Percentiles rank a stretch among this genome's conserved stretches.
Conservation (phyloP, 2,329 filamentous ascomycete species). For the Tolypocladium endophyticum region DNA sequence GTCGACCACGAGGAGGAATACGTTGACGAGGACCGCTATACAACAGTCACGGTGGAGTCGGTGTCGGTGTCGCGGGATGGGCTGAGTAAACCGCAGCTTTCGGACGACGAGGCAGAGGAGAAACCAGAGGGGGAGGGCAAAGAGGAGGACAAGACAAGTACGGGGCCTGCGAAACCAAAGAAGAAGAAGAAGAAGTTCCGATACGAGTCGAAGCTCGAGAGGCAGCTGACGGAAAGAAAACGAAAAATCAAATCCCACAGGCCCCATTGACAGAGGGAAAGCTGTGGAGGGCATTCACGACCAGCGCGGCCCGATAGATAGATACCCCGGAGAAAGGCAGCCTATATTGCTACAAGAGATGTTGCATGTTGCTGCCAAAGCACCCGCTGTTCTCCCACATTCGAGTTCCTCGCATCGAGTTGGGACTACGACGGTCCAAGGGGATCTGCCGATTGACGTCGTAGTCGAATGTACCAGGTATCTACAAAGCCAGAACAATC, state of each 20-base stretch:
- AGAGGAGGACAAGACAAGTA: constrained; percentile 14
- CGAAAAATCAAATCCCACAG: constrained; percentile 47
- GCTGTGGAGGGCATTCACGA: neutral
- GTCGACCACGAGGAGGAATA: constrained; percentile 86
- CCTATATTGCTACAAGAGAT: constrained; percentile 18
- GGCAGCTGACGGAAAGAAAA: constrained; percentile 63
- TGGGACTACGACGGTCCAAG: constrained; percentile 5
- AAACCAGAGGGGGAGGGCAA: constrained; percentile 20
- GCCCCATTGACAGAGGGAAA: neutral
- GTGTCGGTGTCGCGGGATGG: constrained; percentile 72
- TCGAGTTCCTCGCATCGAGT: constrained; percentile 13
- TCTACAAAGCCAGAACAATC: constrained; percentile 25
- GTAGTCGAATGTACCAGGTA: constrained; percentile 4
- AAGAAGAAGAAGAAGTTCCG: constrained; percentile 87
- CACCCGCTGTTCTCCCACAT: constrained; percentile 16
- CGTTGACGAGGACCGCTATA: constrained; percentile 91
- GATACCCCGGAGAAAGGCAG: constrained; percentile 20
- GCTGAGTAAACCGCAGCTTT: constrained; percentile 42
- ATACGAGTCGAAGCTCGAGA: constrained; percentile 81
- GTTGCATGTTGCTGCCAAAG: constrained; percentile 18
- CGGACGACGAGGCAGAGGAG: constrained; percentile 25
- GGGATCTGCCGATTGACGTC: neutral
- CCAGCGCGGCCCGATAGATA: constrained; percentile 6
- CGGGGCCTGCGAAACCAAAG: constrained; percentile 38
- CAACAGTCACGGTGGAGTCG: constrained; percentile 86